Base-by-base conservation (phyloP, 2,329 filamentous ascomycete genomes). In the Byssoonygena ceratinophila region DNA sequence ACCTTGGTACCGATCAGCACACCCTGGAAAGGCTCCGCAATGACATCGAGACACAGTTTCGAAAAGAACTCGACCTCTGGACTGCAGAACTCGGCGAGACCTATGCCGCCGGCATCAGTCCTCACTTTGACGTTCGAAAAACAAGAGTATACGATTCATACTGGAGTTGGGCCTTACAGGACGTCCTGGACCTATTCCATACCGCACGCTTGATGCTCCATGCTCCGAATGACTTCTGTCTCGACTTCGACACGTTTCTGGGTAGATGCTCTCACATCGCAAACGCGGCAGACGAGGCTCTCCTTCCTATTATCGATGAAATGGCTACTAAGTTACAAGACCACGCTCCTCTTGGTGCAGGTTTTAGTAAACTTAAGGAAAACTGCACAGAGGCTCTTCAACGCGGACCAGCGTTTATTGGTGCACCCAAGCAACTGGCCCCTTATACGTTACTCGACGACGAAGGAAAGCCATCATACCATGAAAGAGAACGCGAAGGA, bases 121-220 rank as follows among this genome's bases (percentile, higher is more conserved):
- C 66, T 2, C 53, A 59, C 0, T 70, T 69, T 34, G 57, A 64
- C 20, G n/a, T 50, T 12, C 46, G 41, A 0, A 64, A 68, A 40
- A 53, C 52, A 14, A 61, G 68, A 1, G 40, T 51, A 2, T 70
- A 64, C 54, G 58, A 67, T 37, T 69, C 66, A 1, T 66, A 57
- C 51, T 70, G 68, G 68, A 69, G 68, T 48, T 68, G 66, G 66
- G 64, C 52, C 1, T 50, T 59, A 0, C 60, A 67, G 51, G 64
- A 65, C 37, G 29, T 59, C 8, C 12, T 61, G 14, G 40, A 37
- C 20, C 29, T 58, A 11, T 54, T 56, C 18, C n/a, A 52, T 16
- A 48, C 46, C 29, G 29, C 31, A 36, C 39, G 27, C 14, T 25
- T 27, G 14, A 34, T 49, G 22, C 32, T 32, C 45, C 31, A 39